These are phyloP conservation scores for Pneumocystis murina DNA, from an alignment of 1,139 yeast species.

Conservation along the genomic window DNA sequence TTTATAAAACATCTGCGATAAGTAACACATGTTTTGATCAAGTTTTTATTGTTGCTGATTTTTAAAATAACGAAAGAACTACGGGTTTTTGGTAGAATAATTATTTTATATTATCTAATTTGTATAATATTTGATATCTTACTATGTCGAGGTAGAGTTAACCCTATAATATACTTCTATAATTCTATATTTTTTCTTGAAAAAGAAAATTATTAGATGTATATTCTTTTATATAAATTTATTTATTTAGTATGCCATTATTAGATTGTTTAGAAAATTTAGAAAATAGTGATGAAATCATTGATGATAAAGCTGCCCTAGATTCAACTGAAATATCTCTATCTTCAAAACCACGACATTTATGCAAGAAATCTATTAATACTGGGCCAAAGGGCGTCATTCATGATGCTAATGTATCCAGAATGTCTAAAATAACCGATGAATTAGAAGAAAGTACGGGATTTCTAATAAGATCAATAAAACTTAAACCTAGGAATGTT, in stretches of 20 bases:
- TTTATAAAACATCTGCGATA: background rate
- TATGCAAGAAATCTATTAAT: constrained; percentile 1
- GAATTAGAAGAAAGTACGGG: background rate
- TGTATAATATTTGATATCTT: too few relatives aligned
- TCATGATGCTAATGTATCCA: constrained; percentile 3
- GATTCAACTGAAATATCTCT: too few relatives aligned
- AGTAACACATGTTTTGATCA: background rate
- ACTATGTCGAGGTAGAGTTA: background rate
- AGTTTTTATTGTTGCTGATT: background rate
- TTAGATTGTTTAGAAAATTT: background rate
- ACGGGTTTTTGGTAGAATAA: background rate
- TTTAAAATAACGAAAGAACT: background rate
- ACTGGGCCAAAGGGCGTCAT: constrained; percentile 14
- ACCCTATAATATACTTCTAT: background rate
- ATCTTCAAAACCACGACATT: background rate
- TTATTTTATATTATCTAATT: too few relatives aligned
- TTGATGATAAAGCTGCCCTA: background rate
- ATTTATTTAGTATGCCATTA: background rate
- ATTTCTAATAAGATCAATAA: too few relatives aligned
- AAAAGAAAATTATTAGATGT: too few relatives aligned
- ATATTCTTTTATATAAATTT: background rate
- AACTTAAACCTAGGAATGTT: background rate
- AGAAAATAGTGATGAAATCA: too few relatives aligned
- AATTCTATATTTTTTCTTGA: too few relatives aligned
- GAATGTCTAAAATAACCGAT: background rate